Evolutionary conservation across 179 eudicot species (phyloP), one percentile per base, ranked within the genome.

Genomic region (Drosera spatulata): DNA sequence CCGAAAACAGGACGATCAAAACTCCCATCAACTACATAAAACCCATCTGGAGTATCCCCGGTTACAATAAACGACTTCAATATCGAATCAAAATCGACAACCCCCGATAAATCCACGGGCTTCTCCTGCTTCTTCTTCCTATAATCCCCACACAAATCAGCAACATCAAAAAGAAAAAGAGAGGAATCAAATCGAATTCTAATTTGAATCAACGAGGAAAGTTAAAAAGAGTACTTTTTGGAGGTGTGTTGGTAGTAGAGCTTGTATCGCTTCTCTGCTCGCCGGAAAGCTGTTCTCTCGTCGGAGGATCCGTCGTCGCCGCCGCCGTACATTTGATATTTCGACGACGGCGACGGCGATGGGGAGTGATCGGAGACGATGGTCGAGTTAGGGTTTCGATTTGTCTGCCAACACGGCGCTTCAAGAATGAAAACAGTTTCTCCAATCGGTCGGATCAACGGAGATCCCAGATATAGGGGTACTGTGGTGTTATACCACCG

Each of bases 251-350:
- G 84, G 59, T 82, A 88, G 69, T 85, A 91, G 7, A 91, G 80
- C 71, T 88, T 91, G 80, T 91, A 88, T 50, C 84, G 82, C 82
- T 91, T 91, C 78, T 88, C 98, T 10, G 95, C 85, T 69, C 66
- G 79, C 40, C 91, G 77, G 68, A 85, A 91, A 10, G 96, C 96
- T 9, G 95, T 91, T 61, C 83, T 71, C 71, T 88, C 98, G 2
- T 74, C 61, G 55, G 80, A 89, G 50, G 67, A 80, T 12, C 47
- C 53, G 22, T 13, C 69, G 10, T 58, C 73, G 45, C 72, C 80
- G 22, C 80, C 54, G 59, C 62, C 75, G 70, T 85, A 86, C 94
- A 88, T 88, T 68, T 66, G 41, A 48, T 53, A 41, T 61, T 75
- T 2, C 71, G 73, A 38, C 12, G 55, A 22, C 33, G 33, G 33